Conservation (phyloP, 2,329 filamentous ascomycete species). For the Ophiostoma novo-ulmi region DNA sequence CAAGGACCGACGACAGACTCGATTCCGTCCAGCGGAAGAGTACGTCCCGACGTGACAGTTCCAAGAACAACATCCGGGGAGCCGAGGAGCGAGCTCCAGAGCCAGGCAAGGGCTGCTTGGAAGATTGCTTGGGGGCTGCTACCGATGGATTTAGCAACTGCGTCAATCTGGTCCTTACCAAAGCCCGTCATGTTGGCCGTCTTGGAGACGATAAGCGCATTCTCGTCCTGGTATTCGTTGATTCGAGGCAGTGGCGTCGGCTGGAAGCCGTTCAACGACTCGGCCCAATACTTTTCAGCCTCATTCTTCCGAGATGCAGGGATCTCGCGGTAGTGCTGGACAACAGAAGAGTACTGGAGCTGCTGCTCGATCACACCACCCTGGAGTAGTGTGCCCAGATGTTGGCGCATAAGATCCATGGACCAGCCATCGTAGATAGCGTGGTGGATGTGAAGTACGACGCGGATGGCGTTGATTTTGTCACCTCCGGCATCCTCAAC, state of each 20-base stretch:
- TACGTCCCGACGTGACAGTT: slow-evolving; percentile 75
- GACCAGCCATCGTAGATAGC: slow-evolving; percentile 93
- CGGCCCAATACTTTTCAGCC: slow-evolving; percentile 63
- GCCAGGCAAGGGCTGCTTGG: slow-evolving; percentile 63
- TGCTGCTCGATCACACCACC: slow-evolving; percentile 35
- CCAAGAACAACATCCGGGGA: slow-evolving; percentile 66
- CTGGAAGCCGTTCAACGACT: slow-evolving; percentile 55
- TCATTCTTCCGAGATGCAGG: slow-evolving; percentile 33
- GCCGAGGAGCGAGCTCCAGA: slow-evolving; percentile 62
- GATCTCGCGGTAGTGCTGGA: slow-evolving; percentile 42
- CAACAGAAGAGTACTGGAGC: slow-evolving; percentile 58
- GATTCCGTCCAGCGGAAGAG: slow-evolving; percentile 62
- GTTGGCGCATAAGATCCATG: slow-evolving; percentile 65
- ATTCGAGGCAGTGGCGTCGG: slow-evolving; percentile 56
- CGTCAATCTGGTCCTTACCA: slow-evolving; percentile 34
- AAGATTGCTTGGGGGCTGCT: slow-evolving; percentile 67
- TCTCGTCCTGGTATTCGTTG: slow-evolving; percentile 33
- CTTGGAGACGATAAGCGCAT: slow-evolving; percentile 28
- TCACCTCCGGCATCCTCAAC: slow-evolving; percentile 34
- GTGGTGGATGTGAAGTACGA: slow-evolving; percentile 65
- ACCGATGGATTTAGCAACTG: slow-evolving; percentile 38
- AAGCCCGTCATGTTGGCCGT: slow-evolving; percentile 33
- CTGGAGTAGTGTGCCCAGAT: slow-evolving; percentile 53
- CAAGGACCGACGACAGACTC: slow-evolving; percentile 76
- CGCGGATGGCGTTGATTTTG: slow-evolving; percentile 29